phyloP scores from a whole-genome alignment of 768 basidiomycete genomes.

The Daedalea quercina region DNA sequence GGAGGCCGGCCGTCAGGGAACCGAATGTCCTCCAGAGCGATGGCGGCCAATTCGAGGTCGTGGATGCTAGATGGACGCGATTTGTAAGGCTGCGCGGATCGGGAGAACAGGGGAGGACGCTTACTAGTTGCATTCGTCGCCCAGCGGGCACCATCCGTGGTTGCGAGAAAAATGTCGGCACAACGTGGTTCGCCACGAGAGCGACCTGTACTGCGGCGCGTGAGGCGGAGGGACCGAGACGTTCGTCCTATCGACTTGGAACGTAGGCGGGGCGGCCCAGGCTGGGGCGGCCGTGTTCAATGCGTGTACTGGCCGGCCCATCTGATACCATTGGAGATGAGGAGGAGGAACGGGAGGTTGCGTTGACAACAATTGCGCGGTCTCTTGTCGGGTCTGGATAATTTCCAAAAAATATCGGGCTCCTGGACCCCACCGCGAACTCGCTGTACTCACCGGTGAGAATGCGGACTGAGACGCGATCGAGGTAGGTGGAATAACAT shows the following conservation, averaged over 20 bases:
- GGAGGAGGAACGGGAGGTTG: too few species aligned
- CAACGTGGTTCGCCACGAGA: constrained; percentile 30
- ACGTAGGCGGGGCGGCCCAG: not conserved
- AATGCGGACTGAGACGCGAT: constrained; percentile 8
- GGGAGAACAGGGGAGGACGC: constrained; percentile 9
- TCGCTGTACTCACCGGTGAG: not conserved
- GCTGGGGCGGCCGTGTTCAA: not conserved
- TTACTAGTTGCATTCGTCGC: constrained; percentile 36
- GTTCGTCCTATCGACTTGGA: not conserved
- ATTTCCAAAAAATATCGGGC: not conserved
- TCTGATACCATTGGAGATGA: not conserved
- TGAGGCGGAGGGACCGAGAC: not conserved
- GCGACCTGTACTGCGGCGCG: constrained; percentile 8
- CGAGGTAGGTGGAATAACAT: constrained; percentile 17
- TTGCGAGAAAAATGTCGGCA: constrained; percentile 37
- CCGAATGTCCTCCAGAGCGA: constrained; percentile 19
- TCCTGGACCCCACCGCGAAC: not conserved
- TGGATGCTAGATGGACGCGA: constrained; percentile 25
- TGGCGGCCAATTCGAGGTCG: constrained; percentile 21
- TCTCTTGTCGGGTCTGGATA: too few species aligned
- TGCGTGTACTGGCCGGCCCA: not conserved
- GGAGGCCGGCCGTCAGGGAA: constrained; percentile 10
- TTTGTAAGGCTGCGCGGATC: not conserved
- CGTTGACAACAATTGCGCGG: too few species aligned
- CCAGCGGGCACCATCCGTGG: constrained; percentile 36